Evolutionary conservation across 352 stramenopile species (phyloP).

Genomic region (Globisporangium cylindrosporum): DNA sequence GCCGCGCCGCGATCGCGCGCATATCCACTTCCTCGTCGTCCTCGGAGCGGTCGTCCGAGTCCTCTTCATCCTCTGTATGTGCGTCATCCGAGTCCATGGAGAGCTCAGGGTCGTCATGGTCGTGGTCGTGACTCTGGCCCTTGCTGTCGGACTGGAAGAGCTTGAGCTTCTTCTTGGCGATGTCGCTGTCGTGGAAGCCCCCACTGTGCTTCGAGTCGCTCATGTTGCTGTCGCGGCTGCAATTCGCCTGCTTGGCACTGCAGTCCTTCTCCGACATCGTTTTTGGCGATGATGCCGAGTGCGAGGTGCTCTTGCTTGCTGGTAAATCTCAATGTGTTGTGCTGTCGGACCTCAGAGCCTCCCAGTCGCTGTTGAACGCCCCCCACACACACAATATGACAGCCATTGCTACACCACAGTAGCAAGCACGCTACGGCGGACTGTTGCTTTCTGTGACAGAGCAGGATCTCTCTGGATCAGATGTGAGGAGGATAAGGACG

Average conservation of each 20-base stretch:
- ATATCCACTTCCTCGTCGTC: constrained; percentile 44
- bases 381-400: not conserved
- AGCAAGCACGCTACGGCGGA: no score
- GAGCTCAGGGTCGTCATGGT: constrained; percentile 24
- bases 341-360: not conserved
- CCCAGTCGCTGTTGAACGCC: no score
- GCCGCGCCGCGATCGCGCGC: constrained; percentile 31
- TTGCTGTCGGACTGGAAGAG: constrained; percentile 20
- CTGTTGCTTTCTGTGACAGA: no score
- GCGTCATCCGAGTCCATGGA: constrained; percentile 16
- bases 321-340: not conserved
- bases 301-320: not conserved
- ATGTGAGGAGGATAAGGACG: not conserved
- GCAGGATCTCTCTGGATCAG: not conserved
- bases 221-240: constrained; percentile 8
- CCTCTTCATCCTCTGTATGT: constrained; percentile 26
- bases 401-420: not conserved
- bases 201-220: constrained; percentile 27
- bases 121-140: constrained; percentile 10
- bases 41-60: constrained; percentile 15
- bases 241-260: constrained; percentile 4
- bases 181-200: constrained; percentile 16
- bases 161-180: constrained; percentile 35
- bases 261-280: constrained; percentile 33
- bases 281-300: no score